Conservation (phyloP, 2,329 filamentous ascomycete species). For the Neofusicoccum laricinum region DNA sequence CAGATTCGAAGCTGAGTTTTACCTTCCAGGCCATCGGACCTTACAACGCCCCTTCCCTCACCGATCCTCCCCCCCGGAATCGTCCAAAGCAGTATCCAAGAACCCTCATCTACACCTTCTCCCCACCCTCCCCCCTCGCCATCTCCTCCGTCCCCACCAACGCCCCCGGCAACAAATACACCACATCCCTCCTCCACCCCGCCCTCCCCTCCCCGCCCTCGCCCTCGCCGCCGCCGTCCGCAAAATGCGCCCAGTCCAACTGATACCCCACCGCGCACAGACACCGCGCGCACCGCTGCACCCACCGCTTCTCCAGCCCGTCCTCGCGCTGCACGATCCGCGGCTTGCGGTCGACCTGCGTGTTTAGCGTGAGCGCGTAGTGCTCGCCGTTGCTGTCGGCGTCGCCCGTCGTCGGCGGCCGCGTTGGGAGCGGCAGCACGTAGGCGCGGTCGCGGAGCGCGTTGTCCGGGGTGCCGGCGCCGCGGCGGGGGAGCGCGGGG, state of each 20-base stretch:
- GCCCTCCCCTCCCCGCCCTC: conserved; percentile 24
- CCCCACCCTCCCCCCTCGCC: conserved; percentile 38
- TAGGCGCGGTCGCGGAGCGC: conserved; percentile 51
- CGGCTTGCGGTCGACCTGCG: conserved; percentile 46
- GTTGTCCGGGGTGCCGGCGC: conserved; percentile 16
- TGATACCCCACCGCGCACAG: conserved; percentile 61
- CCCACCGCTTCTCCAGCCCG: conserved; percentile 65
- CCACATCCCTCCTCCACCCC: conserved; percentile 44
- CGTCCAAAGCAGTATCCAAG: not conserved
- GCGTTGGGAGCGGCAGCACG: conserved; percentile 53
- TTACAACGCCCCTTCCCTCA: no score
- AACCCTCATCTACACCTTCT: no score
- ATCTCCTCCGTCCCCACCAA: conserved; percentile 59
- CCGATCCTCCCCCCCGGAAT: not conserved
- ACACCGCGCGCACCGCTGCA: conserved; percentile 61
- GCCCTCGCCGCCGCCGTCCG: conserved; percentile 24
- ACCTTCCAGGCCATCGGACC: no score
- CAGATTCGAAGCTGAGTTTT: no score
- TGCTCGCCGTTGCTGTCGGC: conserved; percentile 20
- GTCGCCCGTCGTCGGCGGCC: conserved; percentile 6
- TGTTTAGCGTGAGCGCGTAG: conserved; percentile 53
- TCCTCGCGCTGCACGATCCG: conserved; percentile 56
- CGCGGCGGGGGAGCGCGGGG: conserved; percentile 51
- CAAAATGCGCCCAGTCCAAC: conserved; percentile 53
- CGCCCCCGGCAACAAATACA: conserved; percentile 62